Evolutionary conservation across 2,329 filamentous ascomycete genomes (phyloP), one percentile per base, ranked within the genome.

Genomic region (Ceratocystis papillata): DNA sequence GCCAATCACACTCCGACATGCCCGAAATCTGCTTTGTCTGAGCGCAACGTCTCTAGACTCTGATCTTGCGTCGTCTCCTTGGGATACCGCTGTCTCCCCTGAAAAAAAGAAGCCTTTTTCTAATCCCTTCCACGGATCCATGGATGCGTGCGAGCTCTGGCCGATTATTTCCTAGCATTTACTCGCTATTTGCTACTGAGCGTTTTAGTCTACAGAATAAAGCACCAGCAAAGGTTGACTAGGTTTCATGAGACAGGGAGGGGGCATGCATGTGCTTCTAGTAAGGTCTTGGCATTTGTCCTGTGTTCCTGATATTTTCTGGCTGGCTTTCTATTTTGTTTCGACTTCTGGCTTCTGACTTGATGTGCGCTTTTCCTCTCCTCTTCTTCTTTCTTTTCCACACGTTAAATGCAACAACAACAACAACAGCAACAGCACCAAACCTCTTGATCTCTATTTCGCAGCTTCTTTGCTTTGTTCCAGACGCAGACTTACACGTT

Each of bases 21-120:
- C 22, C 22, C 7, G 15, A 41, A 37, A 59, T 37, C 55, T n/a
- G 12, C 30, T 37, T 37, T 33, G 55, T 59, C 28, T 37, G 55
- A 59, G 55, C 55, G 55, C 15, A 59, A 12, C 55, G 2, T 17
- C 12, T n/a, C 55, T 17, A n/a, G 28, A 15, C 5, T 20, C 55
- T 17, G 48, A 59, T 59, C 55, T 3, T 33, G 53, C 28, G 17
- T 30, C 25, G 53, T 30, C 53, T 30, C 53, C 53, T 57, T 59
- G 20, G 20, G 55, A 53, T 28, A 53, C 48, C 20, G 28, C 55
- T 25, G 48, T 53, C 28, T 59, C 55, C 55, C 55, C 55, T 59
- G 55, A 57, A 28, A 25, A 57, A 59, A 37, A 59, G 55, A 59
- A 59, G 55, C 55, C 53, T 57, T 57, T 28, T 57, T 57, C n/a